Percentiles rank a stretch among this genome's conserved stretches.
Evolutionary conservation across 2,329 filamentous ascomycete genomes (phyloP).

Genomic region (Huntiella abstrusa): DNA sequence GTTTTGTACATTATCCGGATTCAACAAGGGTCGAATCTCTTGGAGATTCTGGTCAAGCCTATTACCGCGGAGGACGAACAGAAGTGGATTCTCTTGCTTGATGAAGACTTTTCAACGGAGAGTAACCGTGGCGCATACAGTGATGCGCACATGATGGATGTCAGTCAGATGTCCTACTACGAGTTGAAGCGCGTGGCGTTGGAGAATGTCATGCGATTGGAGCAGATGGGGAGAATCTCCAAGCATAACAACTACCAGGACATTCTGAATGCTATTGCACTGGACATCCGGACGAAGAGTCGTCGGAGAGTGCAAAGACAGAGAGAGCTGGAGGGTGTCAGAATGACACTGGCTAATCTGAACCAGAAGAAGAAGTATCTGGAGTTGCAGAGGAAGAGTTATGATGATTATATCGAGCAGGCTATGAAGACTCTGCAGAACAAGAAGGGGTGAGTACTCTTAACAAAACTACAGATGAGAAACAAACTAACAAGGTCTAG

Average conservation of each 20-base stretch:
- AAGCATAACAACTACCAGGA: constrained; percentile 89
- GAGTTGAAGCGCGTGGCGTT: constrained; percentile 85
- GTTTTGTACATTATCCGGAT: constrained; percentile 95
- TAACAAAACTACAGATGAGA: not conserved
- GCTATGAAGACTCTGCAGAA: constrained; percentile 94
- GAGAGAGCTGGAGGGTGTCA: constrained; percentile 71
- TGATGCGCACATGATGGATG: constrained; percentile 73
- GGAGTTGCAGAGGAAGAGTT: constrained; percentile 87
- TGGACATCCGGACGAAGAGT: constrained; percentile 95
- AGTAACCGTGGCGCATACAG: constrained; percentile 68
- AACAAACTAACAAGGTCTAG: constrained; percentile 20
- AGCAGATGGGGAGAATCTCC: constrained; percentile 75
- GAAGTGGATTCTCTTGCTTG: constrained; percentile 65
- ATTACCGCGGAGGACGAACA: constrained; percentile 74
- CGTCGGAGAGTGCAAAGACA: constrained; percentile 78
- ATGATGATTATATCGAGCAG: constrained; percentile 98
- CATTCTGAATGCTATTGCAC: constrained; percentile 87
- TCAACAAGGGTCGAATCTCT: constrained; percentile 76
- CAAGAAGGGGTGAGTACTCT: constrained; percentile 57
- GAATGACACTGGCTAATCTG: constrained; percentile 54
- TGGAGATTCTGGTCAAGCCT: constrained; percentile 86
- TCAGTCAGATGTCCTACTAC: constrained; percentile 74
- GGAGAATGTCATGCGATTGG: constrained; percentile 81
- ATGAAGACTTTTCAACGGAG: constrained; percentile 50
- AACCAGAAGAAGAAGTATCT: constrained; percentile 80